Evolutionary conservation across 1,284 basidiomycete species (phyloP).

Genomic region (Sanghuangporus baumii): DNA sequence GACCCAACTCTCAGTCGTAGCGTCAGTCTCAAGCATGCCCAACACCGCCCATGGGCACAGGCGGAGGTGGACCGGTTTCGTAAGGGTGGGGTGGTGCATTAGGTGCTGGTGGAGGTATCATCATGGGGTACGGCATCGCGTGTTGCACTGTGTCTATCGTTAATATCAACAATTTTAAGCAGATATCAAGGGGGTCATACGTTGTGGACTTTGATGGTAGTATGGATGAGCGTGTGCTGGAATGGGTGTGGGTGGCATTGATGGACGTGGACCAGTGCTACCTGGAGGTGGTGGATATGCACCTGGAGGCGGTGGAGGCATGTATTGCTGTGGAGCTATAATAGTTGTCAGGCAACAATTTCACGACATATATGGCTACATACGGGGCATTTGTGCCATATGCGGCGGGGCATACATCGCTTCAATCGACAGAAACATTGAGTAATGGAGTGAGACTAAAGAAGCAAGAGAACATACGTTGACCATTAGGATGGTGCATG

Average conservation of each 20-base stretch:
- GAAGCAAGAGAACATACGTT: conserved; percentile 27
- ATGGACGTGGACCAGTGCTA: conserved; percentile 65
- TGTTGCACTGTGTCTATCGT: conserved; percentile 58
- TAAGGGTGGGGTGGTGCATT: conserved; percentile 61
- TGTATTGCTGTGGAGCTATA: conserved; percentile 61
- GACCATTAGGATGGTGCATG: conserved; percentile 69
- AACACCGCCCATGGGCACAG: conserved; percentile 58
- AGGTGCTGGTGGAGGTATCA: conserved; percentile 75
- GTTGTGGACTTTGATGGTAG: conserved; percentile 80
- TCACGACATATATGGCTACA: conserved; percentile 27
- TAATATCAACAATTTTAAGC: conserved; percentile 24
- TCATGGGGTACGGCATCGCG: conserved; percentile 78
- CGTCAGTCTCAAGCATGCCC: conserved; percentile 47
- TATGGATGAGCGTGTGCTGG: conserved; percentile 78
- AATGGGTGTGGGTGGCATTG: conserved; percentile 82
- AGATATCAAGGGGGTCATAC: conserved; percentile 41
- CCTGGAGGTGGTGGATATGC: conserved; percentile 70
- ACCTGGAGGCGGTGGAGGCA: conserved; percentile 57
- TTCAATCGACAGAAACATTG: conserved; percentile 22
- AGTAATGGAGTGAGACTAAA: neutral
- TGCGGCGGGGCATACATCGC: conserved; percentile 75
- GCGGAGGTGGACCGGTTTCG: conserved; percentile 62
- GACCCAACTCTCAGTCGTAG: neutral
- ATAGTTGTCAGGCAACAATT: neutral
- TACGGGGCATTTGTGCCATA: conserved; percentile 82